Base-by-base conservation (phyloP, 306 rosid species). In the Lotus japonicus region DNA sequence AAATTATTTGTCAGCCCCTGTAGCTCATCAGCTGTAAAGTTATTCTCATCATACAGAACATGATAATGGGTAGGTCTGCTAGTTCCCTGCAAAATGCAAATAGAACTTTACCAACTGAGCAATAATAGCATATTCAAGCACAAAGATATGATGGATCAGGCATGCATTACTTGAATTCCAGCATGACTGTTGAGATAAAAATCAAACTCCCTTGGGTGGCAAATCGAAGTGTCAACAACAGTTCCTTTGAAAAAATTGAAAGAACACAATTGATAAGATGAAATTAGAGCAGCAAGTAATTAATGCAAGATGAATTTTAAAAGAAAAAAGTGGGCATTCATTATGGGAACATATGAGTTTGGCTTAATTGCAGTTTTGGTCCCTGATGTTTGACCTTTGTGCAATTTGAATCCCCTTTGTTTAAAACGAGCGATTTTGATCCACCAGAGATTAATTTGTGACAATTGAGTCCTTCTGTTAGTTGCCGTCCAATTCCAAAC, bases 121-220 rank as follows among this genome's bases (percentile, higher is more conserved):
- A 48, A 18, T 1, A 11, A 31, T 11, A 26, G 28, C 58, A 4
- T 3, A 17, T 11, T n/a, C 12, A 4, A 4, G 56, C 23, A 28
- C 3, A 23, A 2, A 4, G n/a, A 38, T 33, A 21, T 41, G n/a
- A 55, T 17, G 4, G 4, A 55, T 15, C 17, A 41, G 23, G 69
- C 23, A 9, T 33, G 21, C 26, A 21, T 26, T 26, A 26, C 4
- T 26, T 26, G 31, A 3, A 26, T 26, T 26, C 31, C 31, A 2
- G 95, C 90, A 69, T 92, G 98, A 56, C 96, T 92, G 36, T 92
- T 87, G 5, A 92, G 87, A 35, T 85, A 92, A 51, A 92, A 92
- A 58, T 89, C 95, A 21, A 84, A 81, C 6, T 82, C 95, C 0
- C 89, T 72, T 0, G 95, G 95, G 12, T 92, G 96, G 31, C 96